Conservation (phyloP, 139 green algal species). For the Volvox africanus region DNA sequence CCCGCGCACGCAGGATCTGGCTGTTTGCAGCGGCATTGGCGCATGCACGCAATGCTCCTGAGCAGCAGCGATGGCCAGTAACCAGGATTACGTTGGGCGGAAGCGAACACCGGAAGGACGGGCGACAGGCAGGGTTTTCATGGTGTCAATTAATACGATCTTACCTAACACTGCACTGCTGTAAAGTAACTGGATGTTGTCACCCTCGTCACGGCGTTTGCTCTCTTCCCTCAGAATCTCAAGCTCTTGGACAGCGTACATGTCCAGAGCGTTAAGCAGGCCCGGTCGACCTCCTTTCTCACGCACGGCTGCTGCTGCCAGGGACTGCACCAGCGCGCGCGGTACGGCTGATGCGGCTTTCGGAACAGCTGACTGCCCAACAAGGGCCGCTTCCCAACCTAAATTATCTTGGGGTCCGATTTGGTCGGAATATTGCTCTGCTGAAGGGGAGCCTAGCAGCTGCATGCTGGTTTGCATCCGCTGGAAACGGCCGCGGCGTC, state of each 20-base stretch:
- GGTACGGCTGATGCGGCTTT: neutral
- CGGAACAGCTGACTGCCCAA: neutral
- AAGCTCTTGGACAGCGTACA: conserved; percentile 29
- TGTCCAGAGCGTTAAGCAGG: conserved; percentile 36
- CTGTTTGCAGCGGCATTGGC: neutral
- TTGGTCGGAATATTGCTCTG: no score
- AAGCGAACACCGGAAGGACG: neutral
- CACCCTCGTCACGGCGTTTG: neutral
- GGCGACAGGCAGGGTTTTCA: no score
- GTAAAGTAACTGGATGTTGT: neutral
- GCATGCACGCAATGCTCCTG: neutral
- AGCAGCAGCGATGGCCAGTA: neutral
- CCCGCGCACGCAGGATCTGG: neutral
- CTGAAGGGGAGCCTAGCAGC: no score
- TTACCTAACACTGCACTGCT: conserved; percentile 11
- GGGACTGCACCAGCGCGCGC: neutral
- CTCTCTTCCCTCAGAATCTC: conserved; percentile 26
- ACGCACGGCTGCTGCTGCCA: neutral
- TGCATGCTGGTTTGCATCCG: conserved; percentile 15
- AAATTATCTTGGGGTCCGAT: neutral
- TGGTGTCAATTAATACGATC: neutral
- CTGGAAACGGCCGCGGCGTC: conserved; percentile 18
- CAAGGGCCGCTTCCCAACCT: neutral
- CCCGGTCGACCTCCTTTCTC: neutral
- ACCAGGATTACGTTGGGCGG: neutral